A percentile compares a stretch with the other conserved stretches of the same genome.
These are phyloP conservation scores for Geranium rotundifolium DNA, from an alignment of 345 rosid species.

Conservation along the genomic window DNA sequence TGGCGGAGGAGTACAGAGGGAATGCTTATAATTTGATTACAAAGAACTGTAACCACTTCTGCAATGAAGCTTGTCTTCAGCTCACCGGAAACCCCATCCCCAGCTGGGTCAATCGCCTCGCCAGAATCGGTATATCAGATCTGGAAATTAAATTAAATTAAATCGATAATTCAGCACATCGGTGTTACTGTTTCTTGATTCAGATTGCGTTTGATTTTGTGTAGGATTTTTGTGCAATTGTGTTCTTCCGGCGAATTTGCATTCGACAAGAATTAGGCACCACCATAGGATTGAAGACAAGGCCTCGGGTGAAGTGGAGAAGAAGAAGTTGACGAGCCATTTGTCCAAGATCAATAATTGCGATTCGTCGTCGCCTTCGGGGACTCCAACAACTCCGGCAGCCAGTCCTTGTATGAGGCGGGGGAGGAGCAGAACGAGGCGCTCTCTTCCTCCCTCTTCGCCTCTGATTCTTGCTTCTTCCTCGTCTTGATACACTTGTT, in stretches of 20 bases:
- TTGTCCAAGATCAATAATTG: conserved; percentile 21
- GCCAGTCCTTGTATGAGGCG: conserved; percentile 15
- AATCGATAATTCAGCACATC: too few species aligned
- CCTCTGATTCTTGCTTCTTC: conserved; percentile 37
- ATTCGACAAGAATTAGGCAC: conserved; percentile 47
- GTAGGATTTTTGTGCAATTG: conserved; percentile 82
- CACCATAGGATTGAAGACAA: conserved; percentile 55
- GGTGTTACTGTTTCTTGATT: too few species aligned
- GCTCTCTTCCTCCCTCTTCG: conserved; percentile 45
- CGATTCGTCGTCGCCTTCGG: conserved; percentile 50
- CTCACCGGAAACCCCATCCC: conserved; percentile 83
- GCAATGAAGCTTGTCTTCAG: conserved; percentile 69
- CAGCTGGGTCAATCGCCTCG: conserved; percentile 91
- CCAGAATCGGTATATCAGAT: conserved; percentile 58
- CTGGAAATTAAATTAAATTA: neutral
- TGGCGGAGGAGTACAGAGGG: conserved; percentile 62
- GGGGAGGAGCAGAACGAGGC: conserved; percentile 68
- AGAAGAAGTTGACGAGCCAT: conserved; percentile 43
- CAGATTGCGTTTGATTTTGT: neutral
- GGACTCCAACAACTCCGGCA: neutral
- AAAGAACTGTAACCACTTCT: conserved; percentile 96
- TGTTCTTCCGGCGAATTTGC: conserved; percentile 74
- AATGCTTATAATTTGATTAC: conserved; percentile 81
- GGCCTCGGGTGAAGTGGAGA: conserved; percentile 40
- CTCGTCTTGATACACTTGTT: neutral